Percentiles rank a stretch among this genome's conserved stretches.
These are phyloP conservation scores for Alternaria viburni DNA, from an alignment of 2,329 filamentous ascomycete genomes.

Conservation along the genomic window DNA sequence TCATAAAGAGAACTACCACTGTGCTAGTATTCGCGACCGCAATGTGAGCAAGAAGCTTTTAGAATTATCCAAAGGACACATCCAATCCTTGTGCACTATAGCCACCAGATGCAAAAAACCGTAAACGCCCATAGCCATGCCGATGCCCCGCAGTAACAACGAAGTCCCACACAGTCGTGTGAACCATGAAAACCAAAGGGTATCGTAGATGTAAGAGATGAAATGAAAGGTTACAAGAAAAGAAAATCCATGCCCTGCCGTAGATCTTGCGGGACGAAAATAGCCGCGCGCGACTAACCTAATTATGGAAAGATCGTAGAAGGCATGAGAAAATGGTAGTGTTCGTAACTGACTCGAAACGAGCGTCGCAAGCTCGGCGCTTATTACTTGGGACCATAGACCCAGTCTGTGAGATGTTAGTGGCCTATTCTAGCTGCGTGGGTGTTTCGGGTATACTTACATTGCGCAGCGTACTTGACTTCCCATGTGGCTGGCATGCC, in stretches of 20 bases:
- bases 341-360: slow-evolving; percentile 16
- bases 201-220: slow-evolving; percentile 15
- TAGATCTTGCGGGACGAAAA: background rate
- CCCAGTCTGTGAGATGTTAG: slow-evolving; percentile 48
- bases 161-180: background rate
- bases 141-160: background rate
- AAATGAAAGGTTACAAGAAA: background rate
- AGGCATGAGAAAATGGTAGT: slow-evolving; percentile 1
- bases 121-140: slow-evolving; percentile 2
- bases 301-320: background rate
- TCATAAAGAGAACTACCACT: background rate
- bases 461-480: slow-evolving; percentile 53
- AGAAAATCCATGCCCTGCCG: background rate
- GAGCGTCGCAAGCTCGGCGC: slow-evolving; percentile 14
- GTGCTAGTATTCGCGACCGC: background rate
- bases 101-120: background rate
- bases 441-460: slow-evolving; percentile 15
- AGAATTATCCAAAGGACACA: background rate
- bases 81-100: background rate
- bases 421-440: background rate
- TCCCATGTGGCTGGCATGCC: slow-evolving; percentile 40
- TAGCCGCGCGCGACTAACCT: slow-evolving; percentile 6
- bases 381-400: slow-evolving; percentile 47
- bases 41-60: background rate
- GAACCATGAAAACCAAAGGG: slow-evolving; percentile 10